Conservation (phyloP, 2,329 filamentous ascomycete genomes). For the Zymoseptoria crescenta region DNA sequence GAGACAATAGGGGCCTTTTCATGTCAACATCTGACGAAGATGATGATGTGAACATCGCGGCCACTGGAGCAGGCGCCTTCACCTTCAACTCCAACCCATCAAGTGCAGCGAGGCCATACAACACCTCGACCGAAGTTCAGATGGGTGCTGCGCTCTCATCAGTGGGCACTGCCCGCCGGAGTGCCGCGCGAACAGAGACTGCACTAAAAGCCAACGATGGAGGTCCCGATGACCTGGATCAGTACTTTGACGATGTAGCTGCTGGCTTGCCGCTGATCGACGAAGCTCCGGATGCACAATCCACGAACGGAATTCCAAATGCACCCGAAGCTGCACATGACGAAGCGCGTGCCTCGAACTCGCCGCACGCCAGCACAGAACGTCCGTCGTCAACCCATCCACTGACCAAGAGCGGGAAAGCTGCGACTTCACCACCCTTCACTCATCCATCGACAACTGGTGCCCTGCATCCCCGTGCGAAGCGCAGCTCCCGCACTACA, state of each 20-base stretch:
- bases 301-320: background rate
- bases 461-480: background rate
- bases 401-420: background rate
- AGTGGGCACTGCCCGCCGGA: background rate
- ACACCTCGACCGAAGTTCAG: background rate
- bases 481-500: background rate
- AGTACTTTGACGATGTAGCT: background rate
- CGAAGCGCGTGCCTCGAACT: background rate
- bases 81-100: background rate
- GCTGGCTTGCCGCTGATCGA: background rate
- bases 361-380: background rate
- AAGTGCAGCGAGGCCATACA: background rate
- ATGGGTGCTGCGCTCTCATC: background rate
- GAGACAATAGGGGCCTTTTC: background rate
- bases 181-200: background rate
- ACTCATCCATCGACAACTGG: background rate
- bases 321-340: background rate
- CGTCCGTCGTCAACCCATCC: background rate
- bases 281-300: background rate
- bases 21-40: background rate
- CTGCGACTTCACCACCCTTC: background rate
- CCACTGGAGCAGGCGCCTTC: background rate
- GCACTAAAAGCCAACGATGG: background rate
- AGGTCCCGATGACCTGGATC: background rate
- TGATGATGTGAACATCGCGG: background rate